Percentiles rank a stretch among this genome's conserved stretches.
These are phyloP conservation scores for Thermochaetoides thermophila DNA, from an alignment of 495 filamentous ascomycete genomes.

Conservation along the genomic window DNA sequence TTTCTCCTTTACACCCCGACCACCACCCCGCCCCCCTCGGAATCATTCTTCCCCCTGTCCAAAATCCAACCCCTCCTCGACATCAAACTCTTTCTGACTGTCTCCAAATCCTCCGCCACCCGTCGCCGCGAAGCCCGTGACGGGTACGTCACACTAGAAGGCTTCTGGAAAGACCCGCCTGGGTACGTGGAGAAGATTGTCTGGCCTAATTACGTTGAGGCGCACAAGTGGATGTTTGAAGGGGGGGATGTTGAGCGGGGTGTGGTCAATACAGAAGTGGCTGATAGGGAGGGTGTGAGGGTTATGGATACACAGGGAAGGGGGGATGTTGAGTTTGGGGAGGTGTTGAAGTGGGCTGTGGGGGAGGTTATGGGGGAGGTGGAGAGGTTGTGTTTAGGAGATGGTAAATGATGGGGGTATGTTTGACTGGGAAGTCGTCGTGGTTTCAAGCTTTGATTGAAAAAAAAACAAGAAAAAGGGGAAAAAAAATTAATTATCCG, in stretches of 20 bases:
- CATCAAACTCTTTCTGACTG: slow-evolving; percentile 59
- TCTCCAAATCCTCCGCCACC: slow-evolving; percentile 44
- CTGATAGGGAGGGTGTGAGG: slow-evolving; percentile 29
- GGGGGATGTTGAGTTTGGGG: slow-evolving; percentile 34
- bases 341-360: slow-evolving; percentile 40
- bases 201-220: slow-evolving; percentile 79
- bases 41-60: slow-evolving; percentile 19
- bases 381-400: slow-evolving; percentile 10
- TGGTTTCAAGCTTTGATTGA: background rate
- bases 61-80: slow-evolving; percentile 50
- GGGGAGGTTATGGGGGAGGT: slow-evolving; percentile 30
- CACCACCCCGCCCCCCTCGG: background rate
- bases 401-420: too few relatives aligned
- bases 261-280: slow-evolving; percentile 40
- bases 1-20: slow-evolving; percentile 61
- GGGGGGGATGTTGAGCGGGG: background rate
- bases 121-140: slow-evolving; percentile 51
- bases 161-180: slow-evolving; percentile 88
- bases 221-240: slow-evolving; percentile 61
- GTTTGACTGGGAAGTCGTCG: background rate
- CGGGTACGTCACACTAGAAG: slow-evolving; percentile 78
- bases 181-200: slow-evolving; percentile 91
- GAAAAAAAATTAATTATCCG: too few relatives aligned
- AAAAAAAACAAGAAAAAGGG: background rate
- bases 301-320: slow-evolving; percentile 19